phyloP scores from a whole-genome alignment of 768 basidiomycete species.

The Candolleomyces eurysporus region DNA sequence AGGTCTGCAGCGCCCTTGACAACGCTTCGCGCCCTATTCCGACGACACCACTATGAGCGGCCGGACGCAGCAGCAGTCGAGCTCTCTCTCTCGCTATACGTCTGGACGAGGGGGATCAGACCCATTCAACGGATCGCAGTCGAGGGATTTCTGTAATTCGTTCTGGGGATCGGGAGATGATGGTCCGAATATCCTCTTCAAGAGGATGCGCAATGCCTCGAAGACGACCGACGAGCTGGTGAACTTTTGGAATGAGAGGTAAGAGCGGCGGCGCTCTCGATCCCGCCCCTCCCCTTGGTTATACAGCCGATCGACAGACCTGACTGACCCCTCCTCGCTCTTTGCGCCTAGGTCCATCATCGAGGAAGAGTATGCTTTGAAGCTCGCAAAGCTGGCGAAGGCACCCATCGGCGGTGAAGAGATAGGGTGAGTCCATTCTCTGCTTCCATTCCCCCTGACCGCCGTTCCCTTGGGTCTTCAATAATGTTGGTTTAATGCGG shows the following conservation, averaged over 20 bases:
- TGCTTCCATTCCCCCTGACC: not conserved
- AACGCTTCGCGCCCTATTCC: not conserved
- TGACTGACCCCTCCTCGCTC: conserved; percentile 2
- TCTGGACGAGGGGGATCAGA: conserved; percentile 45
- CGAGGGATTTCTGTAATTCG: conserved; percentile 86
- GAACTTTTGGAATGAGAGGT: conserved; percentile 94
- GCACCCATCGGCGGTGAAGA: conserved; percentile 79
- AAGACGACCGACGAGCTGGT: conserved; percentile 88
- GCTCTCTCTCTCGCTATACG: conserved; percentile 66
- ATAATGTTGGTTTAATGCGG: not conserved
- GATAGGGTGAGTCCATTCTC: conserved; percentile 69
- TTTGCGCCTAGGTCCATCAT: conserved; percentile 62
- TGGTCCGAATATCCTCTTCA: conserved; percentile 86
- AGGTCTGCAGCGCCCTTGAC: conserved; percentile 1
- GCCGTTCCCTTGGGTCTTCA: not conserved
- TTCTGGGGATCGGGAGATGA: conserved; percentile 91
- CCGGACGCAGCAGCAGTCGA: conserved; percentile 66
- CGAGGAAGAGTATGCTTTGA: conserved; percentile 92
- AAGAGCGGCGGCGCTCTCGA: conserved; percentile 20
- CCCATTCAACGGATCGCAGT: conserved; percentile 38
- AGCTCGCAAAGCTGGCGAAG: conserved; percentile 77
- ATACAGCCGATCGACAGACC: not conserved
- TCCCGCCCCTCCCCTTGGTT: not conserved
- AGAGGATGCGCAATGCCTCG: conserved; percentile 79
- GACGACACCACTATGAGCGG: conserved; percentile 47